Evolutionary conservation across 1,284 basidiomycete species (phyloP).

Genomic region (Porodaedalea pini): DNA sequence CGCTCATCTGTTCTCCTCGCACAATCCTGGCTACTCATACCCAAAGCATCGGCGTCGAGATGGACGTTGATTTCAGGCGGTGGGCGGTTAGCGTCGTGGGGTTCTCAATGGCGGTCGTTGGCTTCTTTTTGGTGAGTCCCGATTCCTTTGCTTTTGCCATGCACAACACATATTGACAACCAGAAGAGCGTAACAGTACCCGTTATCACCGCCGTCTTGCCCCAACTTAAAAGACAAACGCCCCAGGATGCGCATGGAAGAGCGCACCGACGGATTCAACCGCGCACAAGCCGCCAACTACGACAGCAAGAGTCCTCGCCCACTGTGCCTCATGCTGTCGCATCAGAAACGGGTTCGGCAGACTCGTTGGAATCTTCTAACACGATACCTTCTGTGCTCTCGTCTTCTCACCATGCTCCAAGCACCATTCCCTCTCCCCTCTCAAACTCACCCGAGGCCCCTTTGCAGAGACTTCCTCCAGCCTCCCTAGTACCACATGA

Average conservation of each 20-base stretch:
- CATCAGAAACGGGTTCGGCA: background rate
- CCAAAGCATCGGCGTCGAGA: background rate
- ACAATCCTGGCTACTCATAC: background rate
- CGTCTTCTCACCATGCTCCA: background rate
- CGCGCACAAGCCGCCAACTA: background rate
- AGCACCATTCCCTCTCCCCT: background rate
- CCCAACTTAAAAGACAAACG: constrained; percentile 6
- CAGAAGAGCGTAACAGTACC: constrained; percentile 13
- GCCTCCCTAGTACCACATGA: background rate
- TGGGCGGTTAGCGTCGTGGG: constrained; percentile 15
- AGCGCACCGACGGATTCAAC: background rate
- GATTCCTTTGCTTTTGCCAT: background rate
- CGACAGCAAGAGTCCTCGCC: background rate
- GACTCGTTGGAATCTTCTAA: background rate
- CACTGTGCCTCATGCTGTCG: background rate
- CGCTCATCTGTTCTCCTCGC: background rate
- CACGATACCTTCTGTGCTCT: background rate
- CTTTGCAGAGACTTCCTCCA: background rate
- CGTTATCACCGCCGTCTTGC: constrained; percentile 2
- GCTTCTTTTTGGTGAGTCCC: constrained; percentile 20
- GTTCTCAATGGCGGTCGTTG: constrained; percentile 17
- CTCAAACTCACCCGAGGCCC: background rate
- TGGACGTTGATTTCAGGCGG: constrained; percentile 14
- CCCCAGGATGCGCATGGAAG: background rate
- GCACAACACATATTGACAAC: background rate